These are phyloP conservation scores for Talaromyces piceae DNA, from an alignment of 2,329 filamentous ascomycete genomes.

Conservation along the genomic window DNA sequence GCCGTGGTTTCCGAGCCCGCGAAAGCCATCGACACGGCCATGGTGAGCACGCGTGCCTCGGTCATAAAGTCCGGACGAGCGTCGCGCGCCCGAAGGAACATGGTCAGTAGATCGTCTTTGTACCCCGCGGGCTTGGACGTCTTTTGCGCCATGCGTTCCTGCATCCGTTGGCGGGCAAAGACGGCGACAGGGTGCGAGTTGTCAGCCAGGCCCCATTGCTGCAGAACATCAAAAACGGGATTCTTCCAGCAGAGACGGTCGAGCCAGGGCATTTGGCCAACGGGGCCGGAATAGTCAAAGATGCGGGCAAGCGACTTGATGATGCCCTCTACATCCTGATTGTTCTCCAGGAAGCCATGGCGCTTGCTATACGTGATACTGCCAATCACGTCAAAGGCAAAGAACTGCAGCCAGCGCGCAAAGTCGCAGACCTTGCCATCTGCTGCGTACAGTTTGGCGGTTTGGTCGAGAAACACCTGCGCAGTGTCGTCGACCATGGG, in stretches of 20 bases:
- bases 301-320: conserved; percentile 48
- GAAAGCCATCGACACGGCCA: conserved; percentile 35
- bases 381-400: conserved; percentile 61
- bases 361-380: conserved; percentile 70
- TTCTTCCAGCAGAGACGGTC: conserved; percentile 68
- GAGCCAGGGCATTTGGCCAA: conserved; percentile 67
- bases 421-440: conserved; percentile 16
- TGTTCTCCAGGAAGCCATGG: conserved; percentile 67
- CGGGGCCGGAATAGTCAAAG: conserved; percentile 13
- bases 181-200: conserved; percentile 18
- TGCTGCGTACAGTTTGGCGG: conserved; percentile 46
- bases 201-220: conserved; percentile 18
- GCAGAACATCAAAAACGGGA: conserved; percentile 42
- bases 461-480: conserved; percentile 60
- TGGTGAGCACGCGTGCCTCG: conserved; percentile 21
- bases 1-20: conserved; percentile 75
- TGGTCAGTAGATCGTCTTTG: conserved; percentile 18
- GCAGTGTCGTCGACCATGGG: conserved; percentile 71
- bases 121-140: neutral
- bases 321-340: conserved; percentile 69
- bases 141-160: conserved; percentile 14
- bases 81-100: conserved; percentile 21
- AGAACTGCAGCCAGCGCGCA: conserved; percentile 63
- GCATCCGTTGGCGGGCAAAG: conserved; percentile 18
- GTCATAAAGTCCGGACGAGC: conserved; percentile 22